Evolutionary conservation across 2,329 filamentous ascomycete genomes (phyloP), one percentile per base, ranked within the genome.

Genomic region (Rugonectria rugulosa): DNA sequence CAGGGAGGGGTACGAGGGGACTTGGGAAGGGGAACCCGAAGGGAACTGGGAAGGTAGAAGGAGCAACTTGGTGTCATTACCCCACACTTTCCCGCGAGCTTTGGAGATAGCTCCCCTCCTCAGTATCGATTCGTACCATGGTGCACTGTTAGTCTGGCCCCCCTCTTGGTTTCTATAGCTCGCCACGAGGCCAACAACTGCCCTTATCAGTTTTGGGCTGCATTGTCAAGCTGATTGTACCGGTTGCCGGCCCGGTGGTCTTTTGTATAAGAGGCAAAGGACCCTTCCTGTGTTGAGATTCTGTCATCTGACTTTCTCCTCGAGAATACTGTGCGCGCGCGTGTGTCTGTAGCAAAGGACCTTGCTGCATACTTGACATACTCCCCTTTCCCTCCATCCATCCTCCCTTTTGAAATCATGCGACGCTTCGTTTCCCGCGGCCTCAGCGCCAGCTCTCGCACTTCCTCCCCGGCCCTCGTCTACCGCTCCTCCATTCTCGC

Each of bases 341-440:
- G 44, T 23, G 36, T 17, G 34, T 37, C 34, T 31, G 32, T 26
- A 31, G 27, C 37, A 14, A 32, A 32, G 20, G 29, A 32, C 29
- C 5, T 32, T 14, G 14, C 29, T 21, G 26, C 15, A 20, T 41
- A 21, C 36, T 37, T 24, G 12, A 37, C 53, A 62, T 53, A 51
- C 51, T 47, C 40, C 29, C 20, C 40, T 43, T 27, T 34, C 32
- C 14, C 20, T 32, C n/a, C 34, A n/a, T 19, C 15, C 17, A 17
- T 37, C 24, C 27, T 34, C 41, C 31, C 23, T 26, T 19, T 40
- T 24, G 21, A 27, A 19, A 19, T 37, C 54, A 82, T 82, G 79
- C 79, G 77, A 72, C 79, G 78, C 64, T 66, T 78, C 61, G 63
- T 81, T 62, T 71, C 77, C 47, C 72, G 75, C 58, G 73, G 76